These are phyloP conservation scores for Leishmania turanica DNA, from an alignment of 208 protist species.

Conservation along the genomic window DNA sequence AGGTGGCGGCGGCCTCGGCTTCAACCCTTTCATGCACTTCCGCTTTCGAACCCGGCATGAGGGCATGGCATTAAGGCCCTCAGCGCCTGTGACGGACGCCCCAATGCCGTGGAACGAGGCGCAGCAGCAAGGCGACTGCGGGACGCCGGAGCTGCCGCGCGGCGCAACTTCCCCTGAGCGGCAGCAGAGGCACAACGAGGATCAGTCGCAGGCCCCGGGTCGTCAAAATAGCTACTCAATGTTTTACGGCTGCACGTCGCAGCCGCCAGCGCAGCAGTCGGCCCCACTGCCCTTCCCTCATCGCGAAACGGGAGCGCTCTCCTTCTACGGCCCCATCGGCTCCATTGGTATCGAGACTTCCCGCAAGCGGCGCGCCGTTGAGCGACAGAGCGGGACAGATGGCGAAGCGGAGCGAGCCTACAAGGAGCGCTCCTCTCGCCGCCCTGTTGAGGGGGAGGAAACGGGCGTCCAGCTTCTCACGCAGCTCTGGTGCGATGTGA, in stretches of 20 bases:
- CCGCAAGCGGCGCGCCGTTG: conserved; percentile 25
- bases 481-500: conserved; percentile 41
- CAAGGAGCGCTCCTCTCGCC: conserved; percentile 19
- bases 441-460: background rate
- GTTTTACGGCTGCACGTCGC: conserved; percentile 21
- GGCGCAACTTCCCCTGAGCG: background rate
- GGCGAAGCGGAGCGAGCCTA: conserved; percentile 39
- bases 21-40: conserved; percentile 33
- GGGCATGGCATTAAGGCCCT: too few species aligned
- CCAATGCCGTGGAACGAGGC: background rate
- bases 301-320: background rate
- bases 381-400: conserved; percentile 23
- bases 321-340: conserved; percentile 53
- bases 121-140: background rate
- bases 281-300: background rate
- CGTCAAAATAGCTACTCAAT: conserved; percentile 7
- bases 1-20: conserved; percentile 30
- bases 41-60: background rate
- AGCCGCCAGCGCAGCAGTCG: background rate
- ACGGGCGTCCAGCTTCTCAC: conserved; percentile 30
- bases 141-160: background rate
- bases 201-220: background rate
- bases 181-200: background rate
- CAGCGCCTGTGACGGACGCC: background rate
- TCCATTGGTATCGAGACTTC: conserved; percentile 35